Evolutionary conservation across 495 filamentous ascomycete species (phyloP).

Genomic region (Penicillium psychrofluorescens): DNA sequence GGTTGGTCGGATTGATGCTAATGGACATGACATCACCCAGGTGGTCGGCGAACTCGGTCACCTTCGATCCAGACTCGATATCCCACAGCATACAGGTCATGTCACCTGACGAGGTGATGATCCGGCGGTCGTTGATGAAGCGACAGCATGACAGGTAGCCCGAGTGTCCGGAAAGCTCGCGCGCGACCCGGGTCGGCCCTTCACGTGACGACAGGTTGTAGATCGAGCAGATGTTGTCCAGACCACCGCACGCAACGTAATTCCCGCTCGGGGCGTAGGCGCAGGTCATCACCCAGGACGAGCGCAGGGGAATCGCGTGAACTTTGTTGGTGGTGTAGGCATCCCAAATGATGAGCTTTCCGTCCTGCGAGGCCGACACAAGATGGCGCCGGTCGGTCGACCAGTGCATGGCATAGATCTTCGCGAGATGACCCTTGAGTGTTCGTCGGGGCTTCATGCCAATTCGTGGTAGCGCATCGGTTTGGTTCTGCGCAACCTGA

Average conservation of each 20-base stretch:
- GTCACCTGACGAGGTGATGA: conserved; percentile 95
- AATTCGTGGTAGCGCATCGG: conserved; percentile 82
- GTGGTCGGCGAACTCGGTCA: conserved; percentile 97
- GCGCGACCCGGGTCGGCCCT: conserved; percentile 90
- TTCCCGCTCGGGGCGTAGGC: conserved; percentile 98
- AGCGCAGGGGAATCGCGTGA: conserved; percentile 95
- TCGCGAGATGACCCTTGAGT: conserved; percentile 93
- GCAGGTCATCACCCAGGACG: conserved; percentile 99
- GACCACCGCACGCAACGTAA: conserved; percentile 94
- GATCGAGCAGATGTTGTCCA: conserved; percentile 99
- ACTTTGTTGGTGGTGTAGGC: conserved; percentile 99
- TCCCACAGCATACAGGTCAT: conserved; percentile 99
- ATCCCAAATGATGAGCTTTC: conserved; percentile 99
- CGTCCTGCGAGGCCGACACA: conserved; percentile 96
- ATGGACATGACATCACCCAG: conserved; percentile 99
- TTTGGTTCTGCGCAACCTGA: conserved; percentile 79
- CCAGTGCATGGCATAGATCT: conserved; percentile 99
- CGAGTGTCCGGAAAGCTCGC: conserved; percentile 93
- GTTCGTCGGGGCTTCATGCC: conserved; percentile 95
- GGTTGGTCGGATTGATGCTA: conserved; percentile 98
- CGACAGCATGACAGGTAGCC: conserved; percentile 98
- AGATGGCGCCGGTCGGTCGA: conserved; percentile 97
- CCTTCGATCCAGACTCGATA: conserved; percentile 93
- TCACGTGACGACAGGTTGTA: conserved; percentile 97
- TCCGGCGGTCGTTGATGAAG: conserved; percentile 97